phyloP scores from a whole-genome alignment of 2,329 filamentous ascomycete genomes.

The Alternaria metachromatica region DNA sequence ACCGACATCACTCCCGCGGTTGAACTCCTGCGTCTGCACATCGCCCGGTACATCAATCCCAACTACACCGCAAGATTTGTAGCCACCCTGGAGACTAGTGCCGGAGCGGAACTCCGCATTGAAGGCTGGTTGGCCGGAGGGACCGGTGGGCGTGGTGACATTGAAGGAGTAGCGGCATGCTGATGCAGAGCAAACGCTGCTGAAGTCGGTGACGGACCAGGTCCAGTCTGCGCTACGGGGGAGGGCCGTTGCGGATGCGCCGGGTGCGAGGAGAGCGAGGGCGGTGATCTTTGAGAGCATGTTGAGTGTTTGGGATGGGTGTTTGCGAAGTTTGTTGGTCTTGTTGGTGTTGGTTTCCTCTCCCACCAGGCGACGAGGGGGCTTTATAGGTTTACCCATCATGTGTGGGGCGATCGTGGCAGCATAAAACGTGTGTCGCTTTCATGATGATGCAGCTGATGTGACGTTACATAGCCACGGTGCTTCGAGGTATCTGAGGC shows the following conservation, averaged over 20 bases:
- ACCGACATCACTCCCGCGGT: constrained; percentile 12
- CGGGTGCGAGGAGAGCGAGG: constrained; percentile 15
- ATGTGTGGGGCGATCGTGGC: neutral
- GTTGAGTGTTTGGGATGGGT: neutral
- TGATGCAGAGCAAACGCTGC: constrained; percentile 27
- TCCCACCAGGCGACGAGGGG: fast-evolving
- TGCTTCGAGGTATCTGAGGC: neutral
- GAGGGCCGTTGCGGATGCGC: constrained; percentile 7
- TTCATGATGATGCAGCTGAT: neutral
- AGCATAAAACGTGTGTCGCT: fast-evolving
- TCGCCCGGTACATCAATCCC: constrained; percentile 17
- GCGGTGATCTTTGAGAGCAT: constrained; percentile 21
- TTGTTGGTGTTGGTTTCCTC: neutral
- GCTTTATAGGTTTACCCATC: neutral
- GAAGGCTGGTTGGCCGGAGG: constrained; percentile 20
- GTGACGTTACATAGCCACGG: constrained; percentile 1
- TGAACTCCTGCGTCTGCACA: constrained; percentile 19
- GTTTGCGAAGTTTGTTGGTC: neutral
- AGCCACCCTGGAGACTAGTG: constrained; percentile 19
- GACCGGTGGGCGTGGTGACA: constrained; percentile 19
- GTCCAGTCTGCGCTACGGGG: constrained; percentile 9
- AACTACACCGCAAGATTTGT: constrained; percentile 21
- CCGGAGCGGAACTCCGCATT: constrained; percentile 19
- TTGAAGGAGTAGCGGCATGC: constrained; percentile 30
- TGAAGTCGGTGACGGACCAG: constrained; percentile 26